Evolutionary conservation across 108 stramenopile genomes (phyloP), one percentile per base, ranked within the genome.

Genomic region (Aureococcus anophagefferens): DNA sequence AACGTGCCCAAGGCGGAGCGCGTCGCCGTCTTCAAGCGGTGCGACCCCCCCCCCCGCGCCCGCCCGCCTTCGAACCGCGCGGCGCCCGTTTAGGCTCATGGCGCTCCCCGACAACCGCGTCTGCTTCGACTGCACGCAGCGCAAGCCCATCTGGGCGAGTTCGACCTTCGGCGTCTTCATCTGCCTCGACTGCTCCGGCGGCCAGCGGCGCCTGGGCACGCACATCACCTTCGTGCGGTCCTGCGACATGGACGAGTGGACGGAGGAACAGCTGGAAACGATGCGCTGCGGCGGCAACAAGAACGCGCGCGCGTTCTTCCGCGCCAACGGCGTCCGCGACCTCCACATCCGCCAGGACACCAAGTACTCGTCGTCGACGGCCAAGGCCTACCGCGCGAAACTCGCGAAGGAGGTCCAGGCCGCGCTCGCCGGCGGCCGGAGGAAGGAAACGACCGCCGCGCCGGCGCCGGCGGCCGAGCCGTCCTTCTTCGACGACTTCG

Each of bases 101-200:
- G 37, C 32, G 17, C 29, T 28, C 11, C 29, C 93, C 15, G 93
- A 91, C 78, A 94, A 96, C 79, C 88, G 90, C 74, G 79, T 87
- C 33, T 96, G 95, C 71, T 85, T 86, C 77, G 95, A 96, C 79
- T 96, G 95, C 72, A 91, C 93, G 15, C 63, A 62, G 28, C 45
- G 90, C 46, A 87, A 95, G 72, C 98, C 98, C 14, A 88, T 91
- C 46, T 99, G 98, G 98, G 96, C 95, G 3, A 94, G 94, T 32
- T 83, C 74, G 35, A 86, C 84, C 37, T 85, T 79, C 79, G 98
- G 98, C 30, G 88, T 95, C 32, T 98, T 99, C 83, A 91, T 93
- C 72, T 99, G 98, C 82, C 86, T 97, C 72, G 96, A 99, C 78
- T 99, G 98, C 78, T 93, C 93, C 62, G 96, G 96, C 46, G 92